A percentile compares a stretch with the other conserved stretches of the same genome.
These are phyloP conservation scores for Fomes fomentarius DNA, from an alignment of 1,284 basidiomycete genomes.

Conservation along the genomic window DNA sequence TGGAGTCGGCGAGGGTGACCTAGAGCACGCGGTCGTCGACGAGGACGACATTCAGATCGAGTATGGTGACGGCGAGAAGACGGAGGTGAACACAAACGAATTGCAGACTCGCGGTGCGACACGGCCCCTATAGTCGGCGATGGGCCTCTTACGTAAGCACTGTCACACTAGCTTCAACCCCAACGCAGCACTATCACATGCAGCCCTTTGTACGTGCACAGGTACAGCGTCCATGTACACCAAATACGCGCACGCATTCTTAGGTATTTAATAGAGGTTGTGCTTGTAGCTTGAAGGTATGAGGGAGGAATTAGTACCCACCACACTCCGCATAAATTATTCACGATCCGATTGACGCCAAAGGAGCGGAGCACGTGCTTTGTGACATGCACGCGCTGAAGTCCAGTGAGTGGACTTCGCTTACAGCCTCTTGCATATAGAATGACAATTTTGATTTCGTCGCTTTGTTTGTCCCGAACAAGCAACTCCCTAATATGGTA, in stretches of 20 bases:
- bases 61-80: slow-evolving; percentile 5
- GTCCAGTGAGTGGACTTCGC: too few relatives aligned
- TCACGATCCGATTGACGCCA: not conserved
- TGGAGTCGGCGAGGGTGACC: slow-evolving; percentile 72
- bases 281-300: not conserved
- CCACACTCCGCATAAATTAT: slow-evolving; percentile 1
- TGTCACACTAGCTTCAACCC: not conserved
- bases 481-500: too few relatives aligned
- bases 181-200: not conserved
- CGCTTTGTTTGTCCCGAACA: too few relatives aligned
- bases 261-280: too few relatives aligned
- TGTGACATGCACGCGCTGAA: not conserved
- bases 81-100: not conserved
- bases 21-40: slow-evolving; percentile 51
- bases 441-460: too few relatives aligned
- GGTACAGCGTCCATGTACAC: too few relatives aligned
- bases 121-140: not conserved
- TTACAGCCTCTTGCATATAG: too few relatives aligned
- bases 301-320: not conserved
- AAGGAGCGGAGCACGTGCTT: not conserved
- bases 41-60: slow-evolving; percentile 50
- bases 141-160: slow-evolving; percentile 12
- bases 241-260: too few relatives aligned
- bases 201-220: too few relatives aligned
- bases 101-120: not conserved